Base-by-base conservation (phyloP, 2,329 filamentous ascomycete genomes). In the Ascochyta fabae region DNA sequence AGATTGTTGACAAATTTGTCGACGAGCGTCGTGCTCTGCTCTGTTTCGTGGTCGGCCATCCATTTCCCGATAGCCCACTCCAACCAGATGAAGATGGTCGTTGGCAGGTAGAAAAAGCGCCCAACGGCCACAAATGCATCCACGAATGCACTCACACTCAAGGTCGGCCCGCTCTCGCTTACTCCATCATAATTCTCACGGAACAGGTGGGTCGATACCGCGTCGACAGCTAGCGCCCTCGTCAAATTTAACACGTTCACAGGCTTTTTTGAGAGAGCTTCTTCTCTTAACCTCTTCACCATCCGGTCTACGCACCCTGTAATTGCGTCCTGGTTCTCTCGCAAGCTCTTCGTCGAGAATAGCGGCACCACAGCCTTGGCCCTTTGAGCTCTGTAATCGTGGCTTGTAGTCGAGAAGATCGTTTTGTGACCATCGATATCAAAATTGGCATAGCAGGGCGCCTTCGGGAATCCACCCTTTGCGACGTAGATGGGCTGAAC, bases 121-220 rank as follows among this genome's bases (percentile, higher is more conserved):
- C 82, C 82, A 6, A 84, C 79, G 4, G 79, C 81, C 2, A 85
- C 83, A 60, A 83, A 82, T 2, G 79, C 75, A 64, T 85, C 80
- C 12, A 86, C 82, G 62, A 85, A 85, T 0, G 41, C 76, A 75
- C n/a, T 80, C 75, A 51, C 77, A 76, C 56, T 83, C 56, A 59
- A 66, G 45, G 34, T 61, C 2, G 58, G 53, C 3, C 63, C 62
- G 16, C 50, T 57, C 62, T 82, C 80, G 1, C 70, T 65, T 3
- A 81, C 66, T 1, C 79, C 81, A 10, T 82, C 78, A 65, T 85
- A 87, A 10, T 77, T 75, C 47, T 78, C 72, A 1, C 76, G 76
- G 55, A 86, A 84, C 1, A 86, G 71, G 71, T 86, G 84, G 4
- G 77, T 78, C 3, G 79, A 81, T 0, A 85, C 81, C 4, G 78